phyloP scores from a whole-genome alignment of 495 filamentous ascomycete species.

The Penicillium lagena region DNA sequence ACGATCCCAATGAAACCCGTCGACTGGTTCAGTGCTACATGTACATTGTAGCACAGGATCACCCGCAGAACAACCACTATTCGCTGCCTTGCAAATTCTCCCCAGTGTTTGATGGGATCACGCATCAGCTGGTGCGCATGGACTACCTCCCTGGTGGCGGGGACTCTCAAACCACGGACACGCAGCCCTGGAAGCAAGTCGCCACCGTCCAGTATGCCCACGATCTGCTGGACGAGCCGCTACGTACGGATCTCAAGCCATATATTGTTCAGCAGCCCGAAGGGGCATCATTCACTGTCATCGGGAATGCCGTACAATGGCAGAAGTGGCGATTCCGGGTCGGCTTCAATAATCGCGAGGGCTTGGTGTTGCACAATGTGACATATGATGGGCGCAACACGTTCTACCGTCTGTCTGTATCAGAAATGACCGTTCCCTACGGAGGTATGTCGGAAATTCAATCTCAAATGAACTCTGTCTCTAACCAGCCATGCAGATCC shows the following conservation, averaged over 20 bases:
- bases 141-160: constrained; percentile 38
- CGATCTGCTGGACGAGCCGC: constrained; percentile 28
- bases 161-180: constrained; percentile 22
- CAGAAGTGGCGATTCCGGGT: constrained; percentile 67
- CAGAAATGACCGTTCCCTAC: constrained; percentile 72
- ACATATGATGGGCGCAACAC: constrained; percentile 64
- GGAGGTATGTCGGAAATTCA: constrained; percentile 18
- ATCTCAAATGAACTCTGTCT: no score
- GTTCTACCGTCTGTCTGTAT: constrained; percentile 68
- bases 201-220: constrained; percentile 46
- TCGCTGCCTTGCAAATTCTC: constrained; percentile 71
- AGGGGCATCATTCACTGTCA: constrained; percentile 59
- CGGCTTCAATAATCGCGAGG: constrained; percentile 60
- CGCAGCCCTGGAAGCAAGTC: constrained; percentile 43
- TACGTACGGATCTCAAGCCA: constrained; percentile 64
- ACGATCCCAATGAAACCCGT: constrained; percentile 28
- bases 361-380: constrained; percentile 57
- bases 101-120: constrained; percentile 63
- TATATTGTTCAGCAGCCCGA: constrained; percentile 72
- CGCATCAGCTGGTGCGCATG: constrained; percentile 54
- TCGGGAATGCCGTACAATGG: constrained; percentile 43
- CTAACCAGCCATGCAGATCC: constrained; percentile 38
- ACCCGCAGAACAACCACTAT: constrained; percentile 62
- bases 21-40: constrained; percentile 41
- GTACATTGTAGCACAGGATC: constrained; percentile 32